Conservation (phyloP, 1,139 yeast species). For the Scheffersomyces segobiensis region DNA sequence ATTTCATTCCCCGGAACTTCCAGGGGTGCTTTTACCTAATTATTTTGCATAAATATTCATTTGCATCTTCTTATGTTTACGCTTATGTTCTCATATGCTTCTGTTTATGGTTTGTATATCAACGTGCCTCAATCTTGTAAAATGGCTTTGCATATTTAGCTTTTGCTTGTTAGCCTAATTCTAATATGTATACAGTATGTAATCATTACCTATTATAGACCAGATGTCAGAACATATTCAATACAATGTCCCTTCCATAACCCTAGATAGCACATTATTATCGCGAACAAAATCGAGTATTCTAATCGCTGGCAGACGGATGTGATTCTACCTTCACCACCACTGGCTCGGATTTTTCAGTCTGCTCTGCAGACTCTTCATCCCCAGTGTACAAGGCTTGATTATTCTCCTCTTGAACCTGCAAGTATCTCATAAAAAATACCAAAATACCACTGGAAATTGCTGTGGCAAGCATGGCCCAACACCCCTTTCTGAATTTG, state of each 20-base stretch:
- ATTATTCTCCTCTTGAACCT: slow-evolving; percentile 31
- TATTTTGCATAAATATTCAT: background rate
- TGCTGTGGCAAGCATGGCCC: slow-evolving; percentile 57
- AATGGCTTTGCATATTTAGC: background rate
- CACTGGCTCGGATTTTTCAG: background rate
- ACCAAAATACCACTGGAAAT: slow-evolving; percentile 24
- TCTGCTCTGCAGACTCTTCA: background rate
- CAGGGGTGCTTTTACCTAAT: background rate
- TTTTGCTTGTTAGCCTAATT: background rate
- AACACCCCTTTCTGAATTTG: slow-evolving; percentile 50
- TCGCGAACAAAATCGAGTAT: background rate
- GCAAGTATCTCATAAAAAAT: slow-evolving; percentile 28
- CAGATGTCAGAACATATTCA: background rate
- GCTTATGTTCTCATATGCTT: background rate
- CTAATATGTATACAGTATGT: background rate
- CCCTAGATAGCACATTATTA: background rate
- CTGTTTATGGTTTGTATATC: background rate
- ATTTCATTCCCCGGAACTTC: background rate
- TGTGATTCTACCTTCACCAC: background rate
- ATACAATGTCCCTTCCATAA: background rate
- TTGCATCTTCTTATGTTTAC: background rate
- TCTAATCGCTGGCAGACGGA: background rate
- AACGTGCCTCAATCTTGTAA: background rate
- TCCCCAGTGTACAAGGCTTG: background rate
- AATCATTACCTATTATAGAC: too few relatives aligned